Evolutionary conservation across 2,329 filamentous ascomycete species (phyloP), one percentile per base, ranked within the genome.

Genomic region (Paraconiothyrium sp.): DNA sequence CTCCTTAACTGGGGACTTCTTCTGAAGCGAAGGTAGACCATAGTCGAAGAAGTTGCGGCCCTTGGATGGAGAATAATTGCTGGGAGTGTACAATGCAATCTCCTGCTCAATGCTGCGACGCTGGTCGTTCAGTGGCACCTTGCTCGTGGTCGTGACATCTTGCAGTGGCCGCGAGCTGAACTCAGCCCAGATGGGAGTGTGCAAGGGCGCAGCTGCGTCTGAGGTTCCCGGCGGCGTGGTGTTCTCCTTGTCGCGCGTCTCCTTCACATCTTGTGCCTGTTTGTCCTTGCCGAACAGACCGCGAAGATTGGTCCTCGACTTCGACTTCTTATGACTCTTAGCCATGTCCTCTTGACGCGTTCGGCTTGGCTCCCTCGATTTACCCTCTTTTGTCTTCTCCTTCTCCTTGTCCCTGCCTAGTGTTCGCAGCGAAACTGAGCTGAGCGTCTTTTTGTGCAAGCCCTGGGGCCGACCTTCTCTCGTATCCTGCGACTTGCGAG

Each of bases 221-320:
- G 81, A 75, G 4, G 82, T 83, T 60, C 82, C 79, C 0, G 84
- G 81, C 3, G 92, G 92, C 35, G 86, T 89, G 57, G 85, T 86
- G 76, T 97, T 97, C 78, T 97, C 93, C 79, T 97, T 97, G 76
- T 94, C 90, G 71, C 87, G 83, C 27, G 82, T 78, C 57, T 84
- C 82, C 13, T 87, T 85, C 37, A 80, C 80, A 57, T 85, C 81
- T 72, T 89, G 92, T 57, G 89, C 84, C 10, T 92, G 93, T 75
- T 90, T 93, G 61, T 89, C 88, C 59, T 90, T 89, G 59, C 88
- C 89, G 55, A 97, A 85, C 58, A 97, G 85, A 4, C 86, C 88
- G 0, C 88, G 88, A n/a, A 98, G 84, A 75, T 93, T 96, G 35
- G 91, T 91, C 3, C 91, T 86, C 0, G 94, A 97, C 78, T 94